Percentiles rank a stretch among this genome's conserved stretches.
Evolutionary conservation across 305 asterid genomes (phyloP).

Genomic region (Lippia alba): DNA sequence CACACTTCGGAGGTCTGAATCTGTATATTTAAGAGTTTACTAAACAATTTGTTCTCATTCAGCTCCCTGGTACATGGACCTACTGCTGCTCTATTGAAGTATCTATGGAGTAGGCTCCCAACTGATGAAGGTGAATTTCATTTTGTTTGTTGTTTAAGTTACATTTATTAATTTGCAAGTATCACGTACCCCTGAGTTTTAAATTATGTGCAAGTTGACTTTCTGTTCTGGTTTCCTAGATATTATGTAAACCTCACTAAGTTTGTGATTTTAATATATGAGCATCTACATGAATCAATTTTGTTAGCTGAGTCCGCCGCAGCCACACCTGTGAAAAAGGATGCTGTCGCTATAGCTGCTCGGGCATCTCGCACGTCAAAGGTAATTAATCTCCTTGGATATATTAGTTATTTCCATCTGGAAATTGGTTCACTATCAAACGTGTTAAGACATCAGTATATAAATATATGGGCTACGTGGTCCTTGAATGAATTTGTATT

Average conservation of each 20-base stretch:
- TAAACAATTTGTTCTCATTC: slow-evolving; percentile 37
- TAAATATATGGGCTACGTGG: slow-evolving; percentile 3
- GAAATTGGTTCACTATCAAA: slow-evolving; percentile 23
- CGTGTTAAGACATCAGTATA: slow-evolving; percentile 12
- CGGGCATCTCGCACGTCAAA: slow-evolving; percentile 77
- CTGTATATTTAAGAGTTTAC: slow-evolving; percentile 23
- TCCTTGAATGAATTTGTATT: slow-evolving; percentile 26
- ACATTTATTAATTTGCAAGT: slow-evolving; percentile 20
- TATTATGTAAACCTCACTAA: slow-evolving; percentile 34
- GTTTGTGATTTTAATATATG: slow-evolving; percentile 23
- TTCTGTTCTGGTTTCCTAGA: slow-evolving; percentile 21
- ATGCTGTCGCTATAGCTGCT: slow-evolving; percentile 66
- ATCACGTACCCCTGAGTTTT: slow-evolving; percentile 11
- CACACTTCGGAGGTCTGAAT: slow-evolving; percentile 87
- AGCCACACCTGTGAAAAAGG: slow-evolving; percentile 61
- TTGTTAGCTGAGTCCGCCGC: slow-evolving; percentile 62
- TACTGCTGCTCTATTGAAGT: slow-evolving; percentile 78
- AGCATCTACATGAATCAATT: slow-evolving; percentile 23
- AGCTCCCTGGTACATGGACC: slow-evolving; percentile 96
- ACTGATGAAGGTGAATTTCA: slow-evolving; percentile 76
- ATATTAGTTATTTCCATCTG: slow-evolving; percentile 28
- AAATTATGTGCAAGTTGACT: slow-evolving; percentile 33
- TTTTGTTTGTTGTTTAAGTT: slow-evolving; percentile 31
- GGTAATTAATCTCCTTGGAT: slow-evolving; percentile 53
- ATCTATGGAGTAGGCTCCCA: slow-evolving; percentile 91